Evolutionary conservation across 139 green algal genomes (phyloP).

Genomic region (Tetraselmis striata): DNA sequence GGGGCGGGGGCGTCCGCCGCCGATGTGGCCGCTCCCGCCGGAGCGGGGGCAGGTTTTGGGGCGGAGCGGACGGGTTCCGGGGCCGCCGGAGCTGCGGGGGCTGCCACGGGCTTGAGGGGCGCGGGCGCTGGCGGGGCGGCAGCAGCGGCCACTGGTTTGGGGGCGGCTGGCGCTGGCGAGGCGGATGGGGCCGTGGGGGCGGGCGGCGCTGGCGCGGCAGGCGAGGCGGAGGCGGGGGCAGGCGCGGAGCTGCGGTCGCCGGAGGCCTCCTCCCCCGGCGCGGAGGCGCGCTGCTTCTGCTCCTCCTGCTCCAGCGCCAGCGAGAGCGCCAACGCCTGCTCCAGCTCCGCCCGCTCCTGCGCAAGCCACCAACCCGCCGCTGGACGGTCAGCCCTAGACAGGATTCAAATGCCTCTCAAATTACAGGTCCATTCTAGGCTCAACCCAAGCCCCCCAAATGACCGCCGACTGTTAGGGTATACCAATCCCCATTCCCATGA

Average conservation of each 20-base stretch:
- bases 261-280: neutral
- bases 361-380: neutral
- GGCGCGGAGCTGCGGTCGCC: too few relatives aligned
- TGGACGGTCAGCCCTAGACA: neutral
- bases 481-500: too few relatives aligned
- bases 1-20: too few relatives aligned
- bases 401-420: neutral
- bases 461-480: too few relatives aligned
- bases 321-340: slow-evolving; percentile 41
- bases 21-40: too few relatives aligned
- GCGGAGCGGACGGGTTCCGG: too few relatives aligned
- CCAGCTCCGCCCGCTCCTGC: slow-evolving; percentile 14
- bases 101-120: too few relatives aligned
- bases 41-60: too few relatives aligned
- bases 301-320: slow-evolving; percentile 34
- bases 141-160: neutral
- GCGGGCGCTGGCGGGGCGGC: too few relatives aligned
- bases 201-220: neutral
- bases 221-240: too few relatives aligned
- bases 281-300: slow-evolving; percentile 3
- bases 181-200: neutral
- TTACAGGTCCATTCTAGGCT: neutral
- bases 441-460: too few relatives aligned
- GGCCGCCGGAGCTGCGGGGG: too few relatives aligned
- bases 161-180: neutral